phyloP scores from a whole-genome alignment of 352 stramenopile species.

The Thraustochytrium striatum region DNA sequence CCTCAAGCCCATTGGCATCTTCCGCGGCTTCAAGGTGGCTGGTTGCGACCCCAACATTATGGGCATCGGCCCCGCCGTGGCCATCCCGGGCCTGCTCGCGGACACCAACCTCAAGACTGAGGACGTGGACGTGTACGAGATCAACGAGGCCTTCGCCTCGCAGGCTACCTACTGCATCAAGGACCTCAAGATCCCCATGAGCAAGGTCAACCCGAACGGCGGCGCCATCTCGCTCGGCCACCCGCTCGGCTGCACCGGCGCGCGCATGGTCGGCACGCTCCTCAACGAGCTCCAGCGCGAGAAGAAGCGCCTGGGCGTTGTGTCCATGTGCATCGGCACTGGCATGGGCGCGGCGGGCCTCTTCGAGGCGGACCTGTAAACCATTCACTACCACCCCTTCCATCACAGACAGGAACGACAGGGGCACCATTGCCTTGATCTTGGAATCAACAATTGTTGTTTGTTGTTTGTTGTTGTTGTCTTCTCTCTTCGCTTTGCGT shows the following conservation, averaged over 20 bases:
- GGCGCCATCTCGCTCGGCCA: constrained; percentile 80
- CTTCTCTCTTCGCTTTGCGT: too few species aligned
- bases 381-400: too few species aligned
- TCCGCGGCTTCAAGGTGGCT: constrained; percentile 72
- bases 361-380: too few species aligned
- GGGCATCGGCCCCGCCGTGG: constrained; percentile 72
- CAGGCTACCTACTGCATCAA: constrained; percentile 72
- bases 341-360: constrained; percentile 82
- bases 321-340: constrained; percentile 86
- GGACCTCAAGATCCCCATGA: constrained; percentile 67
- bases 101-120: constrained; percentile 65
- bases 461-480: too few species aligned
- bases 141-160: constrained; percentile 81
- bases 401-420: too few species aligned
- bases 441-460: too few species aligned
- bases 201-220: constrained; percentile 81
- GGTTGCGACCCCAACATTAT: constrained; percentile 77
- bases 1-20: constrained; percentile 71
- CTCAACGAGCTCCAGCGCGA: constrained; percentile 77
- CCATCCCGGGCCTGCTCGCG: constrained; percentile 69
- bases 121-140: constrained; percentile 82
- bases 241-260: constrained; percentile 67
- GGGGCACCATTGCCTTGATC: too few species aligned
- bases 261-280: constrained; percentile 72
- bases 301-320: constrained; percentile 73